Conservation (phyloP, 208 protist species). For the Angomonas deanei region DNA sequence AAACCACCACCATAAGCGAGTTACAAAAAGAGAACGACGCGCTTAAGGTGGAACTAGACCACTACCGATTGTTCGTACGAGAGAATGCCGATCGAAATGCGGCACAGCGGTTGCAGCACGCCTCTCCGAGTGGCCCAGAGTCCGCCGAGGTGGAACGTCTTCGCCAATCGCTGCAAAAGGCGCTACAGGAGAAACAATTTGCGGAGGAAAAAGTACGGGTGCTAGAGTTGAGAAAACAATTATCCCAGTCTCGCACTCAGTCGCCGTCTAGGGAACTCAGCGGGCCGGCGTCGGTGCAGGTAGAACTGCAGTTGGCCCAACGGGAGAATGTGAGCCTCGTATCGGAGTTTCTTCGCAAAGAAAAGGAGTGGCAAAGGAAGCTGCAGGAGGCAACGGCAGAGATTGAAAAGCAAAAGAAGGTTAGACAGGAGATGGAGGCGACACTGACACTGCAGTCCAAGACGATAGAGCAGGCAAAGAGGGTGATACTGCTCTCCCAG, state of each 20-base stretch:
- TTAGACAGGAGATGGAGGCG: conserved; percentile 18
- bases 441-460: conserved; percentile 36
- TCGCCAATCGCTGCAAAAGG: conserved; percentile 12
- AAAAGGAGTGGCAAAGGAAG: conserved; percentile 43
- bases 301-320: conserved; percentile 29
- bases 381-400: conserved; percentile 22
- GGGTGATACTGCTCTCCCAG: conserved; percentile 24
- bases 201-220: conserved; percentile 22
- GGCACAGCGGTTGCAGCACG: not conserved
- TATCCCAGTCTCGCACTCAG: not conserved
- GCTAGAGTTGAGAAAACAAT: conserved; percentile 19
- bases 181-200: conserved; percentile 21
- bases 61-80: not conserved
- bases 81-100: not conserved
- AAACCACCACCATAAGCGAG: too few relatives aligned
- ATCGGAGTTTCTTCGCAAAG: conserved; percentile 39
- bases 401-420: conserved; percentile 10
- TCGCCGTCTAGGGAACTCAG: not conserved
- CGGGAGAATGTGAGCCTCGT: conserved; percentile 40
- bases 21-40: not conserved
- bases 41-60: not conserved
- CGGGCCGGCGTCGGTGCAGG: not conserved
- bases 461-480: conserved; percentile 34
- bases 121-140: not conserved
- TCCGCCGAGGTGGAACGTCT: conserved; percentile 8